Base-by-base conservation (phyloP, 1,284 basidiomycete species). In the Phylloboletellus chloephorus region DNA sequence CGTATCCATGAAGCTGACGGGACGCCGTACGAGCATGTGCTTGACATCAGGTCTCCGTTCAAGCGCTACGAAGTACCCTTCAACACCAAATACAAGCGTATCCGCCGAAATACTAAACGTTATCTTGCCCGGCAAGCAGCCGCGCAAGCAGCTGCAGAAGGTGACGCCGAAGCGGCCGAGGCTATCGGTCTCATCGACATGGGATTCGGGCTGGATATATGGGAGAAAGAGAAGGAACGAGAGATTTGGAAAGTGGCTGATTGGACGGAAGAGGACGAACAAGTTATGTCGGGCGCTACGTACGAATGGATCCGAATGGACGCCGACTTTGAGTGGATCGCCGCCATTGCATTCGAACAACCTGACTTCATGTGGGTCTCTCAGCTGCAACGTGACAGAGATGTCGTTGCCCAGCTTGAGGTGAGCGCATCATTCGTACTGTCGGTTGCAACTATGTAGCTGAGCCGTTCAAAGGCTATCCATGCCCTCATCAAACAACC, bases 291-390 rank as follows among this genome's bases (percentile, higher is more conserved):
- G 47, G 90, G 87, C 30, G 93, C 93, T 48, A 93, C 89, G 1
- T 98, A 98, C 67, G 96, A 99, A 66, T 99, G 96, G 96, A 98
- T 99, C 51, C 76, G 96, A 46, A 90, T 98, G 72, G 96, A 99
- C 61, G 92, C 96, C 13, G 96, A 99, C 61, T 95, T 96, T 65
- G 95, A 98, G 67, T 99, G 96, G 96, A 88, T 98, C 45, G 88
- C 91, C 13, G 76, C 76, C 33, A 80, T 98, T 50, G 83, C 85
- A 47, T 97, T 98, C 54, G 88, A 94, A 43, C 95, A 98, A 67
- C 89, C 90, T 38, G 93, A 96, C 60, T 97, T 93, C 66, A 98
- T 97, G 88, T 99, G 95, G 95, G 88, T 97, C 36, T 92, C 87
- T 41, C 96, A 98, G 63, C 71, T 99, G 34, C 91, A 97, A 65